Base-by-base conservation (phyloP, 768 basidiomycete genomes). In the Boletus sp. region DNA sequence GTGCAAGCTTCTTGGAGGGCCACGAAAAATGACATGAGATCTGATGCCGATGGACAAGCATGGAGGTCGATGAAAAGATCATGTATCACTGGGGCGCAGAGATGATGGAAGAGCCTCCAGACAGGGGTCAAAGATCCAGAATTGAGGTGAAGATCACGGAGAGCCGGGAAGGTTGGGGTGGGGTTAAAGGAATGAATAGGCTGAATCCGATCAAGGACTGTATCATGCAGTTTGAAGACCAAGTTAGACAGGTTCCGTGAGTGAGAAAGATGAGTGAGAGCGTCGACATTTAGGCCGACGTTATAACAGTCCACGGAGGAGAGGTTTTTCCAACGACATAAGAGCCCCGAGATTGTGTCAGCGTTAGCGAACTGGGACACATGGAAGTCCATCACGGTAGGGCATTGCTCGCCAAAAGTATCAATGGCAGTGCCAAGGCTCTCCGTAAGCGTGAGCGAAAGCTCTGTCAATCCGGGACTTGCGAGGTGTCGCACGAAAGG, bases 311-410 rank as follows among this genome's bases (percentile, higher is more conserved):
- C 1, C 17, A 53, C 48, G 11, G 23, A 30, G 34, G 32, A 3
- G n/a, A 61, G 40, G 27, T 50, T 53, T 47, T 25, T 7, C 60
- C 60, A 61, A 21, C 14, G 14, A 21, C 54, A 42, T n/a, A 61
- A 14, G n/a, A 60, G 44, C 13, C 15, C 13, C 2, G 59, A 47
- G 34, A 53, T 34, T 11, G 40, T 21, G 21, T 51, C 37, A 19
- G 9, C 19, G 15, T 41, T 14, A 5, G 23, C 30, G 32, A 11
- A 32, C 1, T 23, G 3, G 5, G 40, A 15, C 6, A 41, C 43
- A 7, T 10, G 1, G 9, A 61, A 42, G 27, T 39, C 4, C 2
- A 23, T 23, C 38, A 61, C 30, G 6, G 35, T 33, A 17, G 58
- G 48, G 47, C 47, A 58, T 25, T 25, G 14, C 1, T 37, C 43